Evolutionary conservation across 106 monocot species (phyloP).

Genomic region (Triglochin maritima): DNA sequence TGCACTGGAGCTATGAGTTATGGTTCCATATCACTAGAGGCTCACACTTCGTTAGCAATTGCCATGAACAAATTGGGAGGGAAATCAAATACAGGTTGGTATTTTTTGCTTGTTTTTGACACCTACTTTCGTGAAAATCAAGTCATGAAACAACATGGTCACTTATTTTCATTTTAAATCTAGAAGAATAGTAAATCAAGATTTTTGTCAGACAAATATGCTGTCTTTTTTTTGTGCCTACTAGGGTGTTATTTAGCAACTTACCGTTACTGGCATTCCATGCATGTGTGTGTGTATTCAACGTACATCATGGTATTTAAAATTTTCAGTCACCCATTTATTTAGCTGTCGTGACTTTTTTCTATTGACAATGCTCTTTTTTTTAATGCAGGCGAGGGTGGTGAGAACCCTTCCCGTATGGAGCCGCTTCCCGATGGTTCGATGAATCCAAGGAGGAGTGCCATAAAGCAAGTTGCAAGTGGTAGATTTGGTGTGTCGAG

Average conservation of each 20-base stretch:
- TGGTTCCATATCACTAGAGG: constrained; percentile 95
- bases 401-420: constrained; percentile 90
- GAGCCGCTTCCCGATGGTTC: constrained; percentile 77
- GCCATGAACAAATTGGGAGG: constrained; percentile 98
- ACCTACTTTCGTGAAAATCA: too few relatives aligned
- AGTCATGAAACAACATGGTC: too few relatives aligned
- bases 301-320: too few relatives aligned
- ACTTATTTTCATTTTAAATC: too few relatives aligned
- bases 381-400: constrained; percentile 75
- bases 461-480: constrained; percentile 99
- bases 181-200: too few relatives aligned
- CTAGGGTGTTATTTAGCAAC: too few relatives aligned
- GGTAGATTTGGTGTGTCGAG: constrained; percentile 98
- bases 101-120: not conserved
- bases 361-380: not conserved
- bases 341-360: too few relatives aligned
- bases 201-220: too few relatives aligned
- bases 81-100: constrained; percentile 94
- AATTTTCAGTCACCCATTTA: too few relatives aligned
- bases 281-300: too few relatives aligned
- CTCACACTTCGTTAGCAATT: constrained; percentile 85
- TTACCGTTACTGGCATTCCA: too few relatives aligned
- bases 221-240: too few relatives aligned
- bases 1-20: constrained; percentile 99
- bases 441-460: constrained; percentile 88